Evolutionary conservation across 1,139 yeast species (phyloP).

Genomic region (Scheffersomyces illinoinensis): DNA sequence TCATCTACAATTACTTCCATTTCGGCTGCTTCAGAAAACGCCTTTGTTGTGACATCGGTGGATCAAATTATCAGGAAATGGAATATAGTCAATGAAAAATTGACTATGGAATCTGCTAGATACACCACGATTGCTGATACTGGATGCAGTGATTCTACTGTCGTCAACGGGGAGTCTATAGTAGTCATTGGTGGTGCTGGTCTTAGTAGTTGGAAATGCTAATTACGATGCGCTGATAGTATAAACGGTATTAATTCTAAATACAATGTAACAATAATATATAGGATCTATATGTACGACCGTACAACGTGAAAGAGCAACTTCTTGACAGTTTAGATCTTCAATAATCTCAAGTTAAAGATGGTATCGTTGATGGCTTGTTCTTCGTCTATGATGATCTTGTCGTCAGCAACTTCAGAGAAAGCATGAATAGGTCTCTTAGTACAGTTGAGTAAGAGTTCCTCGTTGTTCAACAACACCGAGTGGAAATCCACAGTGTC

Average conservation of each 20-base stretch:
- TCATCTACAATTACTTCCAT: slow-evolving; percentile 84
- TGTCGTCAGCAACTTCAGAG: slow-evolving; percentile 32
- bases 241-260: background rate
- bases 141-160: slow-evolving; percentile 59
- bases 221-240: background rate
- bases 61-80: slow-evolving; percentile 78
- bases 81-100: slow-evolving; percentile 35
- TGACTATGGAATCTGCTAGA: slow-evolving; percentile 40
- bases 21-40: slow-evolving; percentile 21
- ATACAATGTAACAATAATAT: background rate
- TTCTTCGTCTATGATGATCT: slow-evolving; percentile 83
- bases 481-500: slow-evolving; percentile 71
- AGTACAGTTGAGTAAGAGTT: slow-evolving; percentile 73
- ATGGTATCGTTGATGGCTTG: slow-evolving; percentile 84
- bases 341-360: slow-evolving; percentile 78
- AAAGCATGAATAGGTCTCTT: slow-evolving; percentile 57
- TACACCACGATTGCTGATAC: slow-evolving; percentile 91
- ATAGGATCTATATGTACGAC: background rate
- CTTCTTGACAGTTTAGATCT: slow-evolving; percentile 33
- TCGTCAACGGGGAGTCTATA: slow-evolving; percentile 21
- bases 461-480: slow-evolving; percentile 66
- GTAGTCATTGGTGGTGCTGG: slow-evolving; percentile 73
- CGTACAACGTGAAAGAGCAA: background rate
- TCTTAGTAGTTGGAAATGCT: slow-evolving; percentile 52
- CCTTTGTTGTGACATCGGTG: slow-evolving; percentile 58